Base-by-base conservation (phyloP, 345 rosid genomes). In the Erucastrum elatum region DNA sequence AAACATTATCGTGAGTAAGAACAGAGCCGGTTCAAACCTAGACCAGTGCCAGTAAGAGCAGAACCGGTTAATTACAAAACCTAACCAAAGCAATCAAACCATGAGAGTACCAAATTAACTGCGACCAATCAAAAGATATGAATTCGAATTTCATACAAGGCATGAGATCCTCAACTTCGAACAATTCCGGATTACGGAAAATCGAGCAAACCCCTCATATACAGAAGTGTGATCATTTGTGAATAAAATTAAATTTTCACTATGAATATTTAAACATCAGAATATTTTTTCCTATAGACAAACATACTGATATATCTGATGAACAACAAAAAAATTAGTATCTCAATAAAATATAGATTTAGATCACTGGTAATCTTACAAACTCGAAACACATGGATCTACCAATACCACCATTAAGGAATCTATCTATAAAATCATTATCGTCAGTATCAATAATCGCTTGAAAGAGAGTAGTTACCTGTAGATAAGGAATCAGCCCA, bases 1-100 rank as follows among this genome's bases (percentile, higher is more conserved):
- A 31, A 88, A 88, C 88, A 85, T 87, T 85, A 88, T 85, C 87
- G 75, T 82, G 41, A 9, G 29, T 41, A 66, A 44, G 15, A 67
- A 26, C 56, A 73, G 53, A 61, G 16, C 49, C 51, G 4, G 17
- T 41, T 62, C 21, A 44, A 72, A 74, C 82, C 82, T 80, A 51
- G 7, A n/a, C 56, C 56, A 51, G 56, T n/a, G 79, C 4, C 5
- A 4, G 21, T 53, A 15, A 53, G 26, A 53, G 6, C 8, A 16
- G 60, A 9, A 53, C 56, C 60, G 60, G 26, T 53, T 0, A 58
- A 8, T 13, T 13, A 51, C 56, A 34, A n/a, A 71, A 35, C 1
- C 30, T 56, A 27, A 1, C 1, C 30, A 71, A 27, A 1, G 61
- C 29, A 72, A 63, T 51, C 41, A 72, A 78, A 78, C 49, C 59